A percentile compares a stretch with the other conserved stretches of the same genome.
Evolutionary conservation across 1,284 basidiomycete genomes (phyloP).

Genomic region (Thecaphora thlaspeos): DNA sequence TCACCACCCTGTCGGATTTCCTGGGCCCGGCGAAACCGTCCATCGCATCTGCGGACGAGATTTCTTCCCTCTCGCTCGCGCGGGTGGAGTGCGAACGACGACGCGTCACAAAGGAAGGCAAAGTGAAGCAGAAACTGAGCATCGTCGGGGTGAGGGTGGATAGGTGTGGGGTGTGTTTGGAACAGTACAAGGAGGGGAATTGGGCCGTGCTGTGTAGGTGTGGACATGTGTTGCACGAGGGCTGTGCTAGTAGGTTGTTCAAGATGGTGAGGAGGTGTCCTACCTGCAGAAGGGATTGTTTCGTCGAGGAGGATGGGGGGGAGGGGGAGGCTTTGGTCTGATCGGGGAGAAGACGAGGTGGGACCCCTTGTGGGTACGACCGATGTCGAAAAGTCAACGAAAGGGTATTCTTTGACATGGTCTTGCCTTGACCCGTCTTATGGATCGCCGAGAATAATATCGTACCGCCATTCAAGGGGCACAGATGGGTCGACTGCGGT

Average conservation of each 20-base stretch:
- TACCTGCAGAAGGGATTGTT: conserved; percentile 26
- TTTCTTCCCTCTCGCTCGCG: conserved; percentile 63
- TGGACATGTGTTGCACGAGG: conserved; percentile 62
- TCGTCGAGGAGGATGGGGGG: no score
- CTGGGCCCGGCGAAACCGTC: conserved; percentile 64
- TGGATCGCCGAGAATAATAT: no score
- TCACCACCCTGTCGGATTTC: conserved; percentile 67
- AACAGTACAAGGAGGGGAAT: conserved; percentile 70
- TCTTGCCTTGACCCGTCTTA: no score
- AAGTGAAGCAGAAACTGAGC: conserved; percentile 73
- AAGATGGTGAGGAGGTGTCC: conserved; percentile 28
- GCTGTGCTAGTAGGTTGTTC: conserved; percentile 28
- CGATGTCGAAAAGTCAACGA: no score
- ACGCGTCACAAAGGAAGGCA: conserved; percentile 69
- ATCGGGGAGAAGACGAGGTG: no score
- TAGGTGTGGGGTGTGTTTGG: conserved; percentile 75
- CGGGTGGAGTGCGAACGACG: conserved; percentile 68
- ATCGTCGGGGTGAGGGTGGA: conserved; percentile 73
- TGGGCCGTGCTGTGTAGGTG: conserved; percentile 68
- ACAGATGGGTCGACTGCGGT: no score
- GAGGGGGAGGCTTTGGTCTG: no score
- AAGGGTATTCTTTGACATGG: no score
- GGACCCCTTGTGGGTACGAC: no score
- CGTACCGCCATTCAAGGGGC: no score
- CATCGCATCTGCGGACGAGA: conserved; percentile 53